Percentiles rank a stretch among this genome's conserved stretches.
These are phyloP conservation scores for Davidsoniella neocaledoniae DNA, from an alignment of 2,329 filamentous ascomycete species.

Conservation along the genomic window DNA sequence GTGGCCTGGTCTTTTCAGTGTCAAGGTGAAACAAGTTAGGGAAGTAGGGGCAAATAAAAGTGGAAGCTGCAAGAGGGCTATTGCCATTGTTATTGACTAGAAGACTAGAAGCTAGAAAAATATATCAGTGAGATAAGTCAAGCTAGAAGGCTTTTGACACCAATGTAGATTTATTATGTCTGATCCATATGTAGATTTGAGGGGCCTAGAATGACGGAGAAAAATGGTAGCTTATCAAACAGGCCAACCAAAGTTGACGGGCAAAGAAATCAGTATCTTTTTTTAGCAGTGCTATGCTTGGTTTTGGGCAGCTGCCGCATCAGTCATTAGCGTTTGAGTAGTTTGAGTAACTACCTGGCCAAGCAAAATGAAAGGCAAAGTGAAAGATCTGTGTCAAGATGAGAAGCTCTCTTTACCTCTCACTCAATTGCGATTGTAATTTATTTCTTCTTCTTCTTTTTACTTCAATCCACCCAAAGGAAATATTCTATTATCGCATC, in stretches of 20 bases:
- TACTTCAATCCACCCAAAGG: conserved; percentile 1
- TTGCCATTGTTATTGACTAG: not conserved
- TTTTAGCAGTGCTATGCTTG: too few species aligned
- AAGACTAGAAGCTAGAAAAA: too few species aligned
- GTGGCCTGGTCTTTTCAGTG: not conserved
- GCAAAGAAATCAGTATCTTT: too few species aligned
- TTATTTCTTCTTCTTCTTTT: not conserved
- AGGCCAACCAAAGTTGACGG: too few species aligned
- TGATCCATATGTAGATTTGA: too few species aligned
- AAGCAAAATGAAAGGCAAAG: too few species aligned
- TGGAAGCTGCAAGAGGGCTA: not conserved
- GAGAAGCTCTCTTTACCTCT: not conserved
- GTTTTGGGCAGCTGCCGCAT: too few species aligned
- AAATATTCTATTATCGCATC: conserved; percentile 11
- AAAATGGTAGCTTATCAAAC: not conserved
- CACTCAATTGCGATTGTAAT: not conserved
- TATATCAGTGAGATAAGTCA: not conserved
- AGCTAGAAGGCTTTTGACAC: too few species aligned
- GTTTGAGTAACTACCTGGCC: too few species aligned
- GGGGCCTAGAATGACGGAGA: not conserved
- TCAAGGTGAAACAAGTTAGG: conserved; percentile 1
- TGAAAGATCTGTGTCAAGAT: not conserved
- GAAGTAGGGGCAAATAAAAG: not conserved
- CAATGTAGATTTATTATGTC: too few species aligned
- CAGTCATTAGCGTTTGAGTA: too few species aligned